Evolutionary conservation across 2,329 filamentous ascomycete genomes (phyloP).

Genomic region (Phialophora chinensis): DNA sequence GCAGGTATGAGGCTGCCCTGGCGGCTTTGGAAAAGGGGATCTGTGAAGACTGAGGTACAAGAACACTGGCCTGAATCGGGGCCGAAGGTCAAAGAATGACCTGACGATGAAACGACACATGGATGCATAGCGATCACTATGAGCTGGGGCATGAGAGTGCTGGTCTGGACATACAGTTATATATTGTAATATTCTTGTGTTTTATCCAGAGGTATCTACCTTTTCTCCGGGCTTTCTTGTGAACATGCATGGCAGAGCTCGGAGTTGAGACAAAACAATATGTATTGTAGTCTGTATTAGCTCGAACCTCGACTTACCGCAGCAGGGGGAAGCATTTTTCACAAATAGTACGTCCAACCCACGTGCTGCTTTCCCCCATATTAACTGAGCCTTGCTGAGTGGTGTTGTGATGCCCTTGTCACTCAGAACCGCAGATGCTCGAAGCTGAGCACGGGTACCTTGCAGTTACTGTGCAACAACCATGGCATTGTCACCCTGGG

Average conservation of each 20-base stretch:
- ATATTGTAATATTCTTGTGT: too few relatives aligned
- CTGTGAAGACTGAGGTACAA: conserved; percentile 47
- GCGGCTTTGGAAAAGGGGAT: conserved; percentile 60
- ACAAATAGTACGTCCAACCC: not conserved
- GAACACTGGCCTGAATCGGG: not conserved
- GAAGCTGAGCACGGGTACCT: not conserved
- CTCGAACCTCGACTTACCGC: not conserved
- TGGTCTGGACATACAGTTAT: too few relatives aligned
- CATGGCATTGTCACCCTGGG: not conserved
- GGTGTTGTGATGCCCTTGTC: not conserved
- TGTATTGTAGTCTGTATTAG: too few relatives aligned
- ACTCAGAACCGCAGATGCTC: not conserved
- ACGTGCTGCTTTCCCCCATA: not conserved
- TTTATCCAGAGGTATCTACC: too few relatives aligned
- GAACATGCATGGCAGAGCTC: too few relatives aligned
- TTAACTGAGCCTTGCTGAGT: not conserved
- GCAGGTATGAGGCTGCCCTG: conserved; percentile 73
- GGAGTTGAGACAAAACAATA: too few relatives aligned
- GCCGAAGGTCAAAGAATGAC: not conserved
- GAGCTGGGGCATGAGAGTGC: too few relatives aligned
- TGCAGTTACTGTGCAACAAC: not conserved
- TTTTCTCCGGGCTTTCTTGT: too few relatives aligned
- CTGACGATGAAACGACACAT: not conserved
- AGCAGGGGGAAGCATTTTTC: not conserved
- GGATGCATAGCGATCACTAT: too few relatives aligned